phyloP scores from a whole-genome alignment of 306 rosid genomes.

The Casuarina glauca region DNA sequence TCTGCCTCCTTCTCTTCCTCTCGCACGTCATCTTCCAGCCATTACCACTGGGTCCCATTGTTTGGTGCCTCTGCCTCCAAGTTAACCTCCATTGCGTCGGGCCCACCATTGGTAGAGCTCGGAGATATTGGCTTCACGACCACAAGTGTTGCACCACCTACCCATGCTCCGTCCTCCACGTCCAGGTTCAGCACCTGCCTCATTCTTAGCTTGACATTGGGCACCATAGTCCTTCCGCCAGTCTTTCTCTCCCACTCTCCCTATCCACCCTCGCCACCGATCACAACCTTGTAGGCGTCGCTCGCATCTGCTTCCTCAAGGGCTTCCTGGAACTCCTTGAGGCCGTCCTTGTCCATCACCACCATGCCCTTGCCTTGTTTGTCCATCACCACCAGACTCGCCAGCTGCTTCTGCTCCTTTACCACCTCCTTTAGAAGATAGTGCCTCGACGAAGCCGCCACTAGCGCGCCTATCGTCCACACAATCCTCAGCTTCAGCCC shows the following conservation, averaged over 20 bases:
- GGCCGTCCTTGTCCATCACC: slow-evolving; percentile 35
- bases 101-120: background rate
- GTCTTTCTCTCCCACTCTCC: slow-evolving; percentile 3
- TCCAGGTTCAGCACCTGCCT: slow-evolving; percentile 34
- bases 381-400: slow-evolving; percentile 35
- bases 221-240: slow-evolving; percentile 38
- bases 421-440: slow-evolving; percentile 38
- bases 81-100: background rate
- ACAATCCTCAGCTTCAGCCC: slow-evolving; percentile 45
- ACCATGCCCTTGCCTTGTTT: slow-evolving; percentile 46
- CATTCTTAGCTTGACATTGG: slow-evolving; percentile 50
- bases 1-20: slow-evolving; percentile 28
- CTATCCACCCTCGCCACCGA: too few species aligned
- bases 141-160: slow-evolving; percentile 52
- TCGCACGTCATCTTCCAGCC: slow-evolving; percentile 1
- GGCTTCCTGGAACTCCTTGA: slow-evolving; percentile 27
- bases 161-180: slow-evolving; percentile 32
- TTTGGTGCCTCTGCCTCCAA: too few species aligned
- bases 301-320: background rate
- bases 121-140: slow-evolving; percentile 37
- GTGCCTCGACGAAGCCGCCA: slow-evolving; percentile 56
- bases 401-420: slow-evolving; percentile 34
- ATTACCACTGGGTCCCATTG: too few species aligned
- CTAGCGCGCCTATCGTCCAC: slow-evolving; percentile 43
- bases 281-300: too few species aligned